Evolutionary conservation across 768 basidiomycete genomes (phyloP).

Genomic region (Phanerochaete sordida): DNA sequence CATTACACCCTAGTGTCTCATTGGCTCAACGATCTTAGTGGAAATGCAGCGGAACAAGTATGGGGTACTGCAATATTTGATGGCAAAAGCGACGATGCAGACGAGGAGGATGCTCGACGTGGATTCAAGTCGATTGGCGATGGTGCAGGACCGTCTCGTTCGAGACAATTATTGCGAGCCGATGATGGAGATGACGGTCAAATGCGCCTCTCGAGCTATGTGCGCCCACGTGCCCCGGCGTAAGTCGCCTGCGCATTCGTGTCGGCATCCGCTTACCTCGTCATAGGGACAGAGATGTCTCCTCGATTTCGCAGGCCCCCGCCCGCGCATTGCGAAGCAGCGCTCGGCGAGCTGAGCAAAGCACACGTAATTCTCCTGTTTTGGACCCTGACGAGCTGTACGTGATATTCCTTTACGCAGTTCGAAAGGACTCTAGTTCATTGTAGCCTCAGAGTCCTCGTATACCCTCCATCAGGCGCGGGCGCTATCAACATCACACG

Average conservation of each 20-base stretch:
- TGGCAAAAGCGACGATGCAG: too few relatives aligned
- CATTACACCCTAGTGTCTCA: too few relatives aligned
- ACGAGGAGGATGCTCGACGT: too few relatives aligned
- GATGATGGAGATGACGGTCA: neutral
- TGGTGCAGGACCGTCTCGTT: neutral
- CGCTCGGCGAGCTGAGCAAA: neutral
- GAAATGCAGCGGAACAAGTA: neutral
- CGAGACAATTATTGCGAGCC: neutral
- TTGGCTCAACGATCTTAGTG: neutral
- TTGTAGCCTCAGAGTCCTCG: slow-evolving; percentile 51
- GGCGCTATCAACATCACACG: slow-evolving; percentile 81
- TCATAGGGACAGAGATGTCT: neutral
- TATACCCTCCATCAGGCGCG: slow-evolving; percentile 66
- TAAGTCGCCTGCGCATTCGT: neutral
- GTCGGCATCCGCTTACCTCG: neutral
- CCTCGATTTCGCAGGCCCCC: neutral
- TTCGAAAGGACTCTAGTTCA: neutral
- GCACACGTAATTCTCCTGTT: neutral
- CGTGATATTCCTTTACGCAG: slow-evolving; percentile 18
- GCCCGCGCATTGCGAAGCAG: neutral
- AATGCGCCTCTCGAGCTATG: neutral
- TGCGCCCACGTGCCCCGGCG: neutral
- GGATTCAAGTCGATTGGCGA: too few relatives aligned
- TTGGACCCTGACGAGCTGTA: slow-evolving; percentile 66
- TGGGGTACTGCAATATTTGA: neutral